A percentile compares a stretch with the other conserved stretches of the same genome.
phyloP scores from a whole-genome alignment of 2,329 filamentous ascomycete genomes.

The Seiridium cupressi region DNA sequence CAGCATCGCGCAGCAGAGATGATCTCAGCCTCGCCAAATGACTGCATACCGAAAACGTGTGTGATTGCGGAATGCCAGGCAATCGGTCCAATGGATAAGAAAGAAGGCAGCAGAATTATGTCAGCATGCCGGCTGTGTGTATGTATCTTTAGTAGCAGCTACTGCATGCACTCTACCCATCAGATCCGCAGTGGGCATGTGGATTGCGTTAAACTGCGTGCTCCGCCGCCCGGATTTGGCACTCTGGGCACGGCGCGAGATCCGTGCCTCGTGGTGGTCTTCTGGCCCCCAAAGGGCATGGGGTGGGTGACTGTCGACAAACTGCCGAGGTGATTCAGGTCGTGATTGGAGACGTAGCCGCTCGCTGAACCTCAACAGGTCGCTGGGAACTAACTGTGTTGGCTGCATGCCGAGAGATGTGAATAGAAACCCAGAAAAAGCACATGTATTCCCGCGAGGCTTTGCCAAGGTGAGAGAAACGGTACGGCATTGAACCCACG shows the following conservation, averaged over 20 bases:
- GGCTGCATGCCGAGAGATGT: not conserved
- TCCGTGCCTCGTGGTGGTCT: not conserved
- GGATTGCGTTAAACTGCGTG: not conserved
- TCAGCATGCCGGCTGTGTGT: not conserved
- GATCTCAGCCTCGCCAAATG: too few species aligned
- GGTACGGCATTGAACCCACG: too few species aligned
- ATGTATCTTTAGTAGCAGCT: slow-evolving; percentile 8
- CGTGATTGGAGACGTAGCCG: slow-evolving; percentile 4
- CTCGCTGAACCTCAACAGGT: not conserved
- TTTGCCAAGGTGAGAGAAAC: too few species aligned
- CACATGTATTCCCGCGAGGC: too few species aligned
- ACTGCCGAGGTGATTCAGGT: not conserved
- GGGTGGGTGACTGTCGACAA: not conserved
- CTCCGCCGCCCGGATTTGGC: not conserved
- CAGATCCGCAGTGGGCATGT: not conserved
- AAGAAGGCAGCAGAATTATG: not conserved
- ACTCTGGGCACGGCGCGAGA: not conserved
- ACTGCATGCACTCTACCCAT: slow-evolving; percentile 6
- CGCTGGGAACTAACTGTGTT: not conserved
- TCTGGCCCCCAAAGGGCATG: not conserved
- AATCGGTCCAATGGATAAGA: not conserved
- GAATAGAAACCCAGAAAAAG: not conserved
- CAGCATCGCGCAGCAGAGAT: too few species aligned
- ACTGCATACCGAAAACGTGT: too few species aligned
- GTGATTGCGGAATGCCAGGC: not conserved